Base-by-base conservation (phyloP, 2,329 filamentous ascomycete genomes). In the Trichoderma citrinoviride region DNA sequence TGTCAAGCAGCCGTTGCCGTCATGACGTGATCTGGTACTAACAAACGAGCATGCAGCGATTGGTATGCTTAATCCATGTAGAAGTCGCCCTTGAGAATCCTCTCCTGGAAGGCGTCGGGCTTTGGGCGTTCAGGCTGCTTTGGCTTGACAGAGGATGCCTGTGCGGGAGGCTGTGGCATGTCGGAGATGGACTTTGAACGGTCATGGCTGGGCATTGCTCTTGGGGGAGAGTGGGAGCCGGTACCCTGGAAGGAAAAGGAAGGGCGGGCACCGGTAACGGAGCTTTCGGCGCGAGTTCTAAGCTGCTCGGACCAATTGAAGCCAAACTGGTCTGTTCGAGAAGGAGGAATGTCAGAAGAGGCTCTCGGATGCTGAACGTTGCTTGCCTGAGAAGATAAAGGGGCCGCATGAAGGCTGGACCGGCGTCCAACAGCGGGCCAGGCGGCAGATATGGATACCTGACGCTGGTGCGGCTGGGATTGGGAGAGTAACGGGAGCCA, bases 281-380 rank as follows among this genome's bases (percentile, higher is more conserved):
- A 89, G 78, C 92, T 93, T 81, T 96, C 92, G 72, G 93, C 93
- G 76, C 93, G 90, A 73, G 89, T 90, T 78, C 93, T 92, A 83
- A 97, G 87, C 82, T 96, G 93, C 82, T 97, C 94, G 75, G 92
- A 92, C 90, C 94, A 97, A 80, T 96, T 96, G 85, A 96, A 97
- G 77, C 91, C 92, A 84, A 77, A 75, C 74, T 95, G 92, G 84
- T 92, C 90, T 93, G 86, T 80, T 79, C 83, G 85, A 77, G 79
- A 78, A 80, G 76, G 73, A 69, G 79, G 80, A 79, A 80, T 81
- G 87, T 90, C 85, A 90, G 88, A 87, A 85, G 81, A 77, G 77
- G 82, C 80, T 87, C 75, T 79, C 76, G 80, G 76, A 77, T 77
- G 74, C 76, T 82, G 82, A 82, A 79, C 79, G 77, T 78, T 82